Conservation (phyloP, 1,139 yeast genomes). For the Geotrichum bryndzae region DNA sequence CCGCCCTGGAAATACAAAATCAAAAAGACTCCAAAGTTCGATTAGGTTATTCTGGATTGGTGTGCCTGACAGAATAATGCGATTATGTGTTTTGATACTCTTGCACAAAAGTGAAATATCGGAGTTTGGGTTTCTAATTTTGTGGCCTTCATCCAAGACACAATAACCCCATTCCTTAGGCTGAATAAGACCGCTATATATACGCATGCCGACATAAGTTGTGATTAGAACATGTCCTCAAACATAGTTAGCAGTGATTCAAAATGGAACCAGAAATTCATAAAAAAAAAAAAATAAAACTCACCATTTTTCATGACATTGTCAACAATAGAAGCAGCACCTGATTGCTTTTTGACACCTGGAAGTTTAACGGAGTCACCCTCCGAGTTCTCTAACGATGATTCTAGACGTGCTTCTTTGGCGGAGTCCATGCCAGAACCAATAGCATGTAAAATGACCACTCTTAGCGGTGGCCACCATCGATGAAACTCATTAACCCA, state of each 20-base stretch:
- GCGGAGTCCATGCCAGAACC: slow-evolving; percentile 74
- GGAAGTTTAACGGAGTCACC: slow-evolving; percentile 37
- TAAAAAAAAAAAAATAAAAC: not conserved
- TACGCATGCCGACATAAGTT: slow-evolving; percentile 82
- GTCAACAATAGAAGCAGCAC: slow-evolving; percentile 42
- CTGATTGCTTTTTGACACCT: slow-evolving; percentile 25
- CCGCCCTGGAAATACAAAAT: slow-evolving; percentile 90
- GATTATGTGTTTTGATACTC: slow-evolving; percentile 69
- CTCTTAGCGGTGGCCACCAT: slow-evolving; percentile 97
- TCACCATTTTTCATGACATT: slow-evolving; percentile 49
- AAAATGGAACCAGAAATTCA: not conserved
- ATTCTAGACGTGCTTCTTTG: slow-evolving; percentile 49
- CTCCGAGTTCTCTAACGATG: slow-evolving; percentile 43
- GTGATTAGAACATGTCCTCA: slow-evolving; percentile 67
- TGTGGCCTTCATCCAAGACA: slow-evolving; percentile 93
- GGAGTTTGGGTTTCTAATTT: slow-evolving; percentile 89
- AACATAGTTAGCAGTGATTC: not conserved
- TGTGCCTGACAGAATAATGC: slow-evolving; percentile 88
- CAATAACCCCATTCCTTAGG: slow-evolving; percentile 83
- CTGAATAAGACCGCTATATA: slow-evolving; percentile 65
- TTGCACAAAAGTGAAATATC: slow-evolving; percentile 83
- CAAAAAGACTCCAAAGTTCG: slow-evolving; percentile 92
- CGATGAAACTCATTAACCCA: slow-evolving; percentile 94
- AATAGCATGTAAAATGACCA: slow-evolving; percentile 81
- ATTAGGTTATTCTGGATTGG: slow-evolving; percentile 90